A percentile compares a stretch with the other conserved stretches of the same genome.
phyloP scores from a whole-genome alignment of 2,329 filamentous ascomycete genomes.

The Clarireedia hainanense region DNA sequence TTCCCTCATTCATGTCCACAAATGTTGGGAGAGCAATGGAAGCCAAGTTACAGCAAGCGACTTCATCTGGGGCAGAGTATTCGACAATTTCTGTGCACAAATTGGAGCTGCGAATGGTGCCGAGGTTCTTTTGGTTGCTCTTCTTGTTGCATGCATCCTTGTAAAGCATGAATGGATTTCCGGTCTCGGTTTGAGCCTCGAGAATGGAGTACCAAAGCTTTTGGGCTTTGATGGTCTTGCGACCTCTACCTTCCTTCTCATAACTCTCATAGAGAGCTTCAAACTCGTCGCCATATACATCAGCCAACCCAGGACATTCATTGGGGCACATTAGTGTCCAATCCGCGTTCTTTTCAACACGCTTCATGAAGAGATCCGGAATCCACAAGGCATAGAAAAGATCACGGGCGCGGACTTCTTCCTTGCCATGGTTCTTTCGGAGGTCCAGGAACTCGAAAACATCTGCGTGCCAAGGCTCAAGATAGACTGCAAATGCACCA shows the following conservation, averaged over 20 bases:
- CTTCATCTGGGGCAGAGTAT: constrained; percentile 95
- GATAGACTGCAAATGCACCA: constrained; percentile 96
- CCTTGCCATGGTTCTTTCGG: constrained; percentile 98
- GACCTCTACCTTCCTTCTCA: constrained; percentile 78
- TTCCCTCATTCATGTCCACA: constrained; percentile 76
- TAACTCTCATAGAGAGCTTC: constrained; percentile 92
- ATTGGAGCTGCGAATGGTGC: constrained; percentile 97
- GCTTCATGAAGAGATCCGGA: constrained; percentile 99
- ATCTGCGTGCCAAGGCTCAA: constrained; percentile 98
- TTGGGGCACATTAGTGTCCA: constrained; percentile 99
- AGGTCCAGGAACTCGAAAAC: constrained; percentile 96
- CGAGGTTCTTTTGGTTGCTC: constrained; percentile 99
- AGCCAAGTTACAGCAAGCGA: constrained; percentile 96
- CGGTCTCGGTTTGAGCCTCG: constrained; percentile 97
- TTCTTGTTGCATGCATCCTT: constrained; percentile 98
- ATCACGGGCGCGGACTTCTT: constrained; percentile 93
- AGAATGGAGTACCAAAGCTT: constrained; percentile 99
- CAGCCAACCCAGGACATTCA: constrained; percentile 88
- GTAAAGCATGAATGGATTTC: constrained; percentile 99
- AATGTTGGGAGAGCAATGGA: constrained; percentile 87
- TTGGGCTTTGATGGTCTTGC: constrained; percentile 89
- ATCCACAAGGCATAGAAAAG: constrained; percentile 98
- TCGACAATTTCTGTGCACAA: constrained; percentile 98
- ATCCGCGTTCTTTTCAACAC: constrained; percentile 89
- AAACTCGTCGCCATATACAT: constrained; percentile 96